Conservation (phyloP, 2,329 filamentous ascomycete genomes). For the Fusarium succisae region DNA sequence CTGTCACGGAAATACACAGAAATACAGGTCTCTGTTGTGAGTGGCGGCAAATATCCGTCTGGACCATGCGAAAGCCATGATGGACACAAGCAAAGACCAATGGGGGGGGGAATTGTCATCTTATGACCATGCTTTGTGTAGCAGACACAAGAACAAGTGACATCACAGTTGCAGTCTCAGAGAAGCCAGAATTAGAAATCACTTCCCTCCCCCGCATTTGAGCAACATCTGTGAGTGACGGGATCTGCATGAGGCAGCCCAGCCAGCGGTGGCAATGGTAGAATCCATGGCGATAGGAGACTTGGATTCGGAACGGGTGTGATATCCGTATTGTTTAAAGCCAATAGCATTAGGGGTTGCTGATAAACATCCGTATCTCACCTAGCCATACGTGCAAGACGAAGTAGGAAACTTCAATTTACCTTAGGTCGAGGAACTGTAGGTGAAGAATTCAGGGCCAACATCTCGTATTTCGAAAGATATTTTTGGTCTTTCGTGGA, state of each 20-base stretch:
- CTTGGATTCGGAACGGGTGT: background rate
- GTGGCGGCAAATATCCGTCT: background rate
- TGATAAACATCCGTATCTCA: background rate
- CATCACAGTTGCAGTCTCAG: background rate
- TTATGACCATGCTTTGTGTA: background rate
- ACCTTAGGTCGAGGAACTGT: background rate
- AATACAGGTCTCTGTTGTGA: background rate
- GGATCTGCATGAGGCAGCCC: conserved; percentile 10
- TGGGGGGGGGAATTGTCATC: background rate
- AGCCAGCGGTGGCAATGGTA: background rate
- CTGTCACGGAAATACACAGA: background rate
- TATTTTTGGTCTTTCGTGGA: background rate
- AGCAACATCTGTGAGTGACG: background rate
- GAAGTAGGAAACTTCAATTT: background rate
- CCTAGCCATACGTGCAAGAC: background rate
- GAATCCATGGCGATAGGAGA: conserved; percentile 19
- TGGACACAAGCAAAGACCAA: background rate
- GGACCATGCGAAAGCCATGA: conserved; percentile 10
- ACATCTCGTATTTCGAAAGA: background rate
- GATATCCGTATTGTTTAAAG: background rate
- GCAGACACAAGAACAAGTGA: background rate
- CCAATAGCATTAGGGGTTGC: background rate
- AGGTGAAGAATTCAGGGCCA: background rate
- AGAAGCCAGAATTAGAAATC: background rate
- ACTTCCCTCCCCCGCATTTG: background rate